Conservation (phyloP, 495 filamentous ascomycete species). For the Hamigera avellanea region DNA sequence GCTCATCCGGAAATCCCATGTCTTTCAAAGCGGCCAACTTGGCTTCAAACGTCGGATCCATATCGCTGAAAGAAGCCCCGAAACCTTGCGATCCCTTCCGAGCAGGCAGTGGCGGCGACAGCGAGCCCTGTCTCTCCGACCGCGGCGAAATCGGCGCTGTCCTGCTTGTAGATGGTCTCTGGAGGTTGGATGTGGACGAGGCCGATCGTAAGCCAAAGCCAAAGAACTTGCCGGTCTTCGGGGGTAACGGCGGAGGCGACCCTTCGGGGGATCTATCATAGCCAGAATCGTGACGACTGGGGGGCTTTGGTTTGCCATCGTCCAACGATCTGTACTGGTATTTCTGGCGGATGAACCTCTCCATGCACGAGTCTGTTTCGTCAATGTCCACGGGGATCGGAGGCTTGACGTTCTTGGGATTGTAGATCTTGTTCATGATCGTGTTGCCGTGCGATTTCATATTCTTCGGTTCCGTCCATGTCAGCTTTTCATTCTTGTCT, state of each 20-base stretch:
- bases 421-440: slow-evolving; percentile 75
- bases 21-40: slow-evolving; percentile 72
- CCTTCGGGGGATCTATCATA: slow-evolving; percentile 29
- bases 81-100: slow-evolving; percentile 55
- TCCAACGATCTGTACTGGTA: slow-evolving; percentile 60
- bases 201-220: slow-evolving; percentile 59
- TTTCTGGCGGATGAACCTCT: slow-evolving; percentile 87
- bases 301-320: slow-evolving; percentile 37
- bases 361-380: slow-evolving; percentile 84
- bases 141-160: slow-evolving; percentile 16
- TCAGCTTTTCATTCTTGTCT: background rate
- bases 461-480: slow-evolving; percentile 41
- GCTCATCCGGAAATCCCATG: slow-evolving; percentile 88
- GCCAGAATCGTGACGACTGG: slow-evolving; percentile 28
- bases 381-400: slow-evolving; percentile 79
- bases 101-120: slow-evolving; percentile 24
- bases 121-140: slow-evolving; percentile 14
- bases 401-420: slow-evolving; percentile 70
- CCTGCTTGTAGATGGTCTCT: slow-evolving; percentile 16
- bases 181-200: slow-evolving; percentile 54
- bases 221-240: slow-evolving; percentile 69
- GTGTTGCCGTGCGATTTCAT: slow-evolving; percentile 88
- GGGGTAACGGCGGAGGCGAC: slow-evolving; percentile 71
- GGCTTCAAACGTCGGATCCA: slow-evolving; percentile 45
- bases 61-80: slow-evolving; percentile 51